phyloP scores from a whole-genome alignment of 495 filamentous ascomycete species.

The Elaphomyces granulatus region DNA sequence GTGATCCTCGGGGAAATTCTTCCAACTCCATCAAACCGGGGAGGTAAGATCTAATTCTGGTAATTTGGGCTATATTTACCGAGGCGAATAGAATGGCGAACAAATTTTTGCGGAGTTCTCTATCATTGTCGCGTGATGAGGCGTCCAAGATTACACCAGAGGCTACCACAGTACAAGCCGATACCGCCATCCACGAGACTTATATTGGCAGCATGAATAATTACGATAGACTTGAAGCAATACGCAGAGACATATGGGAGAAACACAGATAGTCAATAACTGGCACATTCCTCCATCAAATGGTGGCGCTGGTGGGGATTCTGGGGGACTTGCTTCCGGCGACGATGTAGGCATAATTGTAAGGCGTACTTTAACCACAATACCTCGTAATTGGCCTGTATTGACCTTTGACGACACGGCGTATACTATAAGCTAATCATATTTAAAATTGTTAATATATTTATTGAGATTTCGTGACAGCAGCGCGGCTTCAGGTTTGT shows the following conservation, averaged over 20 bases:
- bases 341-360: neutral
- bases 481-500: too few relatives aligned
- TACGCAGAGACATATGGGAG: neutral
- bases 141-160: neutral
- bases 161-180: too few relatives aligned
- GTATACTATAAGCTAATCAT: neutral
- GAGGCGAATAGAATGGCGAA: neutral
- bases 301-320: neutral
- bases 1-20: slow-evolving; percentile 24
- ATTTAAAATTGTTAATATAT: neutral
- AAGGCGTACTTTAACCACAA: neutral
- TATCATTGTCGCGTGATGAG: neutral
- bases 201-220: neutral
- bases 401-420: neutral
- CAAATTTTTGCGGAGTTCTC: neutral
- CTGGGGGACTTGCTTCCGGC: neutral
- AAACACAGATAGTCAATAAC: neutral
- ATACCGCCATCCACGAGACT: neutral
- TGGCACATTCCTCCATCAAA: neutral
- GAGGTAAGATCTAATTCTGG: neutral
- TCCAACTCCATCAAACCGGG: neutral
- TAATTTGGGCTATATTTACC: neutral
- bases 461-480: neutral
- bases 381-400: neutral
- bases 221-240: neutral